Conservation (phyloP, 192 early-diverging fungal genomes). For the Phlyctochytrium bullatum region DNA sequence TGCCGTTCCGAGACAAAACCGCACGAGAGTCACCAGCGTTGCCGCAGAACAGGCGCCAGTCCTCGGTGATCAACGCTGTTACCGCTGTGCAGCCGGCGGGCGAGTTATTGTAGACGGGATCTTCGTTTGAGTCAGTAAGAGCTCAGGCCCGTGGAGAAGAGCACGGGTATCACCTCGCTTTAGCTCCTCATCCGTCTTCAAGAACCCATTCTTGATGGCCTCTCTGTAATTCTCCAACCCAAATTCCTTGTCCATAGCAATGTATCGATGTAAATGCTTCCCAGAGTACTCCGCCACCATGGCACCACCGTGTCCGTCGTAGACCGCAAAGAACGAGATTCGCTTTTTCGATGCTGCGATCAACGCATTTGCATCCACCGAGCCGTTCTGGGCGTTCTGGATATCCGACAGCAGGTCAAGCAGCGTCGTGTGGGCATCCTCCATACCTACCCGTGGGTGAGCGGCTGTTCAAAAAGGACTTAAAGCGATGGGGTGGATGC, state of each 20-base stretch:
- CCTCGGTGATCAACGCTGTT: constrained; percentile 74
- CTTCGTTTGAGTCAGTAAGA: constrained; percentile 28
- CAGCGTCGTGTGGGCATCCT: constrained; percentile 91
- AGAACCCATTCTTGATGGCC: constrained; percentile 79
- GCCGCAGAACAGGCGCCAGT: constrained; percentile 73
- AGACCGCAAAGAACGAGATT: constrained; percentile 51
- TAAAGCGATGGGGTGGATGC: constrained; percentile 40
- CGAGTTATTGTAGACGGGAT: constrained; percentile 68
- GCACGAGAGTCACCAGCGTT: constrained; percentile 97
- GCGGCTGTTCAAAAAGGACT: neutral
- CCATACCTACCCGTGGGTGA: constrained; percentile 83
- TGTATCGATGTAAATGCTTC: constrained; percentile 65
- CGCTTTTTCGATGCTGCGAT: constrained; percentile 9
- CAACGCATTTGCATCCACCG: constrained; percentile 1
- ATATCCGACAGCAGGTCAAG: constrained; percentile 57
- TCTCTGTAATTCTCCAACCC: constrained; percentile 59
- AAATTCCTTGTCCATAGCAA: constrained; percentile 62
- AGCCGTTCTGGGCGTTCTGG: too few species aligned
- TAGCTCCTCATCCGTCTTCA: constrained; percentile 76
- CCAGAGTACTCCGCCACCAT: constrained; percentile 85
- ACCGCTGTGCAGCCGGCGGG: constrained; percentile 96
- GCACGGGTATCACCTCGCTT: constrained; percentile 48
- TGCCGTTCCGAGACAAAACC: constrained; percentile 75
- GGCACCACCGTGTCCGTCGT: constrained; percentile 88
- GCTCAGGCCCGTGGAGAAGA: neutral